Base-by-base conservation (phyloP, 257 asterid genomes). In the Asclepias syriaca region DNA sequence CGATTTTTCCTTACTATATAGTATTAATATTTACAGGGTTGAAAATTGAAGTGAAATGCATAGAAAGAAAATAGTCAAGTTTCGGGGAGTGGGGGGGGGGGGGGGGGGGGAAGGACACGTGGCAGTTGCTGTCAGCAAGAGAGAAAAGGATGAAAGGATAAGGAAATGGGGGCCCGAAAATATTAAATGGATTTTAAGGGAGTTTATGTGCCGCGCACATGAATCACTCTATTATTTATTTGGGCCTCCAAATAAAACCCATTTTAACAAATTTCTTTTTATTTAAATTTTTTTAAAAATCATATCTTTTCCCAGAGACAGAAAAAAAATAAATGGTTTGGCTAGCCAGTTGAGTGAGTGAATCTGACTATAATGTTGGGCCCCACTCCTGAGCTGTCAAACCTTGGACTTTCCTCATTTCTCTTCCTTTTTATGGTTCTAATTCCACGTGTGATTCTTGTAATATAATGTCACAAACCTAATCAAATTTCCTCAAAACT, bases 321-420 rank as follows among this genome's bases (percentile, higher is more conserved):
- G 10, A 12, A 24, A 8, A 3, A 56, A 12, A n/a, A 18, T 56
- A 24, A 0, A 40, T 8, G 45, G 45, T 43, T 43, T 4, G 39
- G 39, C 0, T 34, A 43, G 2, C 48, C 48, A 43, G 48, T 43
- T 1, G 48, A 43, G 48, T 0, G 48, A 43, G 11, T 6, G 45
- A 40, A 6, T 40, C 45, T 8, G 8, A 6, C 60, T 51, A n/a
- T 14, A 61, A 72, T 29, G 10, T 7, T 48, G 46, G 79, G 82
- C 14, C 75, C 84, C 88, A 71, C 43, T n/a, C 19, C 14, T 15
- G 49, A 82, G 85, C 85, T 87, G 84, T 83, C 77, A 74, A 6
- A 32, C 39, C 49, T 84, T 84, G 90, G 90, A 88, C 87, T 70
- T 78, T 29, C 34, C 34, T 29, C 34, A 29, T 29, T 29, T 29